Percentiles rank a stretch among this genome's conserved stretches.
Conservation (phyloP, 1,139 yeast genomes). For the Suhomyces coccinellae region DNA sequence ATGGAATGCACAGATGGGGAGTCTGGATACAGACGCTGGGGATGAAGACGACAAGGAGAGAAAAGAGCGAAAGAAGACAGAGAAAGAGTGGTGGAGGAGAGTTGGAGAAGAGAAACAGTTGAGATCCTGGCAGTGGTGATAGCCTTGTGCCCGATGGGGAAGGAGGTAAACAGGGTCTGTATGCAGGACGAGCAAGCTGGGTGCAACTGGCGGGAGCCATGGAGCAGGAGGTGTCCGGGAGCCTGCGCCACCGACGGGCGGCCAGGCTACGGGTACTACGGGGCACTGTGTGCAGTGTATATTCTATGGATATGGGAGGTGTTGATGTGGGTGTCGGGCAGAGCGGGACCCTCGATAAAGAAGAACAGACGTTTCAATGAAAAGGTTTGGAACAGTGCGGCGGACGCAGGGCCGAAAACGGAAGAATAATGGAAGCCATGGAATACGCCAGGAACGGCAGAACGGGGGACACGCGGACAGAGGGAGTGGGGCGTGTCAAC, state of each 20-base stretch:
- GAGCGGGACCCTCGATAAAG: too few relatives aligned
- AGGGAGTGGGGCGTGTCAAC: too few relatives aligned
- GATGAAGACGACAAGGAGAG: neutral
- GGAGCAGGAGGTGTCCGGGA: too few relatives aligned
- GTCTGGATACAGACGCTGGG: neutral
- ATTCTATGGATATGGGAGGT: neutral
- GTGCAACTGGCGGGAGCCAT: too few relatives aligned
- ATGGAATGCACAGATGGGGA: neutral
- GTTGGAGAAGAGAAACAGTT: conserved; percentile 3
- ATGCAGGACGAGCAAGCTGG: neutral
- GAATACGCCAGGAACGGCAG: too few relatives aligned
- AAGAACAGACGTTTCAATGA: too few relatives aligned
- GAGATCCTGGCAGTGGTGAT: conserved; percentile 4
- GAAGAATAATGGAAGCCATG: neutral
- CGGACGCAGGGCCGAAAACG: neutral
- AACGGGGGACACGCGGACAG: too few relatives aligned
- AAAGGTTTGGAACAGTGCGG: neutral
- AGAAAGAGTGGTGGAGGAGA: neutral
- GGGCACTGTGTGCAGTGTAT: neutral
- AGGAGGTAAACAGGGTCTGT: conserved; percentile 11
- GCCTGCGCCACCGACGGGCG: too few relatives aligned
- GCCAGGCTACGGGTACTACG: neutral
- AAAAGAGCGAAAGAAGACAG: neutral
- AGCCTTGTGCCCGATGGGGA: conserved; percentile 9
- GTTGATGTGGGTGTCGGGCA: neutral